Evolutionary conservation across 768 basidiomycete species (phyloP).

Genomic region (Leccinum disarticulatum): DNA sequence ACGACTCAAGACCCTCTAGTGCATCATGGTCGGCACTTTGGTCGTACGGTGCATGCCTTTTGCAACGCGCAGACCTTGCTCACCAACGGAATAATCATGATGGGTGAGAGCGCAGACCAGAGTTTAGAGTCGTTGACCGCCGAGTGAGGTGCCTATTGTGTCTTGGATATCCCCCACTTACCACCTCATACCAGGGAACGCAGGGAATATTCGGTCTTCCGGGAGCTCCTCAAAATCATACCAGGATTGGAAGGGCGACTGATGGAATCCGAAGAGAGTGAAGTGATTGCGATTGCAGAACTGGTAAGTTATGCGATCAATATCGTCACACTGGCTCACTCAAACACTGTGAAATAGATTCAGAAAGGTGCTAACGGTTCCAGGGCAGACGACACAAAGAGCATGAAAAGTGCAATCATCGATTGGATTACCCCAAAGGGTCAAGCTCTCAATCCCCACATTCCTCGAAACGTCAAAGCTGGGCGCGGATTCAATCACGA

Average conservation of each 20-base stretch:
- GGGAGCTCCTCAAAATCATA: not conserved
- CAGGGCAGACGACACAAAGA: no score
- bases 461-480: no score
- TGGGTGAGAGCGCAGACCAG: not conserved
- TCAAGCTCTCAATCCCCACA: no score
- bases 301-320: not conserved
- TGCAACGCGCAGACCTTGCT: not conserved
- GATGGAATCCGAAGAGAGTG: not conserved
- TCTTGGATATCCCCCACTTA: not conserved
- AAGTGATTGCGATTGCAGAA: not conserved
- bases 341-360: no score
- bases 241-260: not conserved
- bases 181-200: not conserved
- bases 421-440: no score
- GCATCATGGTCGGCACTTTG: not conserved
- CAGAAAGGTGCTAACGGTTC: no score
- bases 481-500: no score
- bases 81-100: not conserved
- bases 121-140: not conserved
- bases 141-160: not conserved
- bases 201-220: not conserved
- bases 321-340: not conserved
- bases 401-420: no score
- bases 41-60: not conserved
- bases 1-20: not conserved